Base-by-base conservation (phyloP, 2,329 filamentous ascomycete species). In the Sporothrix luriei region DNA sequence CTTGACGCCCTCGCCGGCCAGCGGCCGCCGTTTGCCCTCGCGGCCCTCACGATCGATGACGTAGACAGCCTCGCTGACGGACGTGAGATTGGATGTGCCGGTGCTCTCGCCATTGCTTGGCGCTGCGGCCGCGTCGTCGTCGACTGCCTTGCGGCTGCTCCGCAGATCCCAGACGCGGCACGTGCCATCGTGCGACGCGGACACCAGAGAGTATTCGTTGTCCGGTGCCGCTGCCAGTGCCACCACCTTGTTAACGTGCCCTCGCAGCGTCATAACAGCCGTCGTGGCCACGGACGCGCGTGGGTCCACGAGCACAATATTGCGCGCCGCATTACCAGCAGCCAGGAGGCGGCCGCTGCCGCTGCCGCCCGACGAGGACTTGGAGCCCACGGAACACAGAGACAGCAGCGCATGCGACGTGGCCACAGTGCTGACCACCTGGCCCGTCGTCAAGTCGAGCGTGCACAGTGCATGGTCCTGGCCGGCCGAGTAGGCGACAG, bases 81-180 rank as follows among this genome's bases (percentile, higher is more conserved):
- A 51, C 1, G 66, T 64, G 86, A 77, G 89, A 81, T 43, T 75
- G 13, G 57, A 62, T 14, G 57, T 10, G 13, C 38, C 57, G 16
- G 19, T 13, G 40, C 57, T 14, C 57, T 62, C 57, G 38, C 38
- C 57, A 14, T 62, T 62, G 57, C 57, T 26, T 38, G 57, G 57
- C 14, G 57, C 13, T 11, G 29, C 68, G 19, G 26, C 51, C 6
- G 29, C 71, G 16, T 65, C 70, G 49, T 66, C 71, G 51, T 66
- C 64, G 2, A 83, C 84, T 10, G 83, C 85, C 21, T 82, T 84
- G 78, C 88, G 84, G 68, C 87, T 87, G 75, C 88, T 90, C 68
- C 95, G 85, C 73, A 98, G 85, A 82, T 99, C 95, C 95, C 95
- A 99, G 64, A 99, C 89, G 66, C 93, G 87, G 76, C 92, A 95